A percentile compares a stretch with the other conserved stretches of the same genome.
Conservation (phyloP, 345 rosid species). For the Populus deltoides region DNA sequence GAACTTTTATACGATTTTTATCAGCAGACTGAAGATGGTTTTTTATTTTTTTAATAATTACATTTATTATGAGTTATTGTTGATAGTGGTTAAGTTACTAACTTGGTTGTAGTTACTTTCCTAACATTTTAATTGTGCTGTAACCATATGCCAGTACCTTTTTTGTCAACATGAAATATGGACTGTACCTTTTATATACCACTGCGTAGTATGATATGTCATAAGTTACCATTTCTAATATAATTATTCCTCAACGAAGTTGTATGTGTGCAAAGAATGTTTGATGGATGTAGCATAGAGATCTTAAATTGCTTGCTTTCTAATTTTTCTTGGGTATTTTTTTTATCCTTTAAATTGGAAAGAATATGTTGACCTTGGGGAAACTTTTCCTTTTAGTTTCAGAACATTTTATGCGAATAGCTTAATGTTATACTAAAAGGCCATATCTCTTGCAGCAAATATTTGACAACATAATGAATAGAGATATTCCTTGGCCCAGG, state of each 20-base stretch:
- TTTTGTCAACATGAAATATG: not conserved
- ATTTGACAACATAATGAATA: constrained; percentile 88
- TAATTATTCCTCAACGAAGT: not conserved
- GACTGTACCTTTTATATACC: not conserved
- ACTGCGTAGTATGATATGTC: not conserved
- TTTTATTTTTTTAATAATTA: not conserved
- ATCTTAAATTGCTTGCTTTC: not conserved
- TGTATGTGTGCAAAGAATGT: not conserved
- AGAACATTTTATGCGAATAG: not conserved
- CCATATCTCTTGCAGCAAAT: constrained; percentile 59
- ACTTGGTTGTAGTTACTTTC: not conserved
- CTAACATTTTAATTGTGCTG: not conserved
- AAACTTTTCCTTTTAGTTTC: not conserved
- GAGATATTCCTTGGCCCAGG: constrained; percentile 87
- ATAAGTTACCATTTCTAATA: not conserved
- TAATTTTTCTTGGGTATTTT: not conserved
- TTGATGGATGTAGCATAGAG: not conserved
- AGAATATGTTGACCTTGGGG: not conserved
- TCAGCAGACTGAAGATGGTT: not conserved
- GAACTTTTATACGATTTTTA: not conserved
- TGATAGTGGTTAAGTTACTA: not conserved
- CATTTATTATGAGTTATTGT: not conserved
- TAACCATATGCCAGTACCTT: not conserved
- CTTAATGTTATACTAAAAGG: constrained; percentile 8
- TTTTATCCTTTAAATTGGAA: not conserved